Conservation (phyloP, 352 stramenopile species). For the Phytophthora pini region DNA sequence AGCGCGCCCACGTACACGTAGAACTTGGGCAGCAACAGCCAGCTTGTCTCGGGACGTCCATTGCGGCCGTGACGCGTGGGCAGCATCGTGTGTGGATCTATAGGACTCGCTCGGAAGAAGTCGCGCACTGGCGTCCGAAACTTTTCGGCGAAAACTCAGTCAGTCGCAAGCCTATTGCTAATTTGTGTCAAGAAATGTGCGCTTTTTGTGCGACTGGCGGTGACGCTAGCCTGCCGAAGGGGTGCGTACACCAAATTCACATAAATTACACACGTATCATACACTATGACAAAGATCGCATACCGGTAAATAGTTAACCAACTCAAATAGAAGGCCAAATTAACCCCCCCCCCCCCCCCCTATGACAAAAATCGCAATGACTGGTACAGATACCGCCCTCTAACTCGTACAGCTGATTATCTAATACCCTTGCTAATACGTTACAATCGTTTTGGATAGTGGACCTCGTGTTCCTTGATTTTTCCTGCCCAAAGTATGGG, state of each 20-base stretch:
- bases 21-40: constrained; percentile 71
- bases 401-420: too few relatives aligned
- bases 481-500: too few relatives aligned
- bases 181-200: constrained; percentile 10
- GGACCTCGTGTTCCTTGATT: too few relatives aligned
- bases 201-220: background rate
- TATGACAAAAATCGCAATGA: too few relatives aligned
- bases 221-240: constrained; percentile 13
- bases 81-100: constrained; percentile 35
- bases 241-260: constrained; percentile 19
- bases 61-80: constrained; percentile 44
- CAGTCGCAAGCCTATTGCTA: constrained; percentile 3
- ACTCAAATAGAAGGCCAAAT: too few relatives aligned
- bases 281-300: background rate
- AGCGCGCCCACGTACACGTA: constrained; percentile 77
- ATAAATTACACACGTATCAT: background rate
- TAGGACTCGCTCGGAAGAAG: constrained; percentile 11
- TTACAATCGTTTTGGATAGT: too few relatives aligned
- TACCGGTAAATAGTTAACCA: too few relatives aligned
- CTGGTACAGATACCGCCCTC: too few relatives aligned
- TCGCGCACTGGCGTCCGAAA: constrained; percentile 21
- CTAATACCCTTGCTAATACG: too few relatives aligned
- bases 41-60: constrained; percentile 59
- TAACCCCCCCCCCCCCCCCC: too few relatives aligned
- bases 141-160: constrained; percentile 3